Evolutionary conservation across 2,329 filamentous ascomycete species (phyloP), one percentile per base, ranked within the genome.

Genomic region (Fusarium virguliforme): DNA sequence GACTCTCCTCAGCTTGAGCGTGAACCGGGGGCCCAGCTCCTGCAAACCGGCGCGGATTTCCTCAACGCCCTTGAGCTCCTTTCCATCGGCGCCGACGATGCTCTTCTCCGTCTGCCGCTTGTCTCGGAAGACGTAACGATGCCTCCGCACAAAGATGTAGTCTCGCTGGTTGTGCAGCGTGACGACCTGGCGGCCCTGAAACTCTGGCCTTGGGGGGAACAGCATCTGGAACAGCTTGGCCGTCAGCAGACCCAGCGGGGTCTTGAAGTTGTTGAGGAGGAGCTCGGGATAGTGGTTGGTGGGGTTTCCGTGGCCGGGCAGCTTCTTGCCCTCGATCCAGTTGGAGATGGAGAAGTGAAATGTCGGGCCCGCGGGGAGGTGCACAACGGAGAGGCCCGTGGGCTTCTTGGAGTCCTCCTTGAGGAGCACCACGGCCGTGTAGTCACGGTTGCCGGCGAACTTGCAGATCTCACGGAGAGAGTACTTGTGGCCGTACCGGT

Each of bases 141-240:
- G 95, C 38, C 95, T 87, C 6, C 96, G 88, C 57, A 98, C 87
- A 80, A 99, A 99, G 75, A 98, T 96, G 81, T 95, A 98, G 81
- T 98, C 95, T 70, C 95, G 91, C 84, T 97, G 95, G 75, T 98
- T 98, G 81, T 98, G 94, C 58, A 98, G 83, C 1, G 95, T 98
- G 8, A 98, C 90, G 1, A 98, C 95, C 77, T 98, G 95, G 26
- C 95, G 86, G 5, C 95, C 95, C 73, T 92, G 87, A 6, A 98
- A 85, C 75, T 98, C 94, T 0, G 96, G 95, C 46, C 90, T 88
- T 0, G 91, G 88, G 0, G 95, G 96, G 81, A 83, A 83, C 51
- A 84, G 71, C 10, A 79, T 81, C 71, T 80, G 78, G 84, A 99
- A 96, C 1, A 98, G 85, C 76, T 94, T 91, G 8, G 95, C 95